Percentiles rank a stretch among this genome's conserved stretches.
These are phyloP conservation scores for Globisporangium nagaii DNA, from an alignment of 352 stramenopile genomes.

Conservation along the genomic window DNA sequence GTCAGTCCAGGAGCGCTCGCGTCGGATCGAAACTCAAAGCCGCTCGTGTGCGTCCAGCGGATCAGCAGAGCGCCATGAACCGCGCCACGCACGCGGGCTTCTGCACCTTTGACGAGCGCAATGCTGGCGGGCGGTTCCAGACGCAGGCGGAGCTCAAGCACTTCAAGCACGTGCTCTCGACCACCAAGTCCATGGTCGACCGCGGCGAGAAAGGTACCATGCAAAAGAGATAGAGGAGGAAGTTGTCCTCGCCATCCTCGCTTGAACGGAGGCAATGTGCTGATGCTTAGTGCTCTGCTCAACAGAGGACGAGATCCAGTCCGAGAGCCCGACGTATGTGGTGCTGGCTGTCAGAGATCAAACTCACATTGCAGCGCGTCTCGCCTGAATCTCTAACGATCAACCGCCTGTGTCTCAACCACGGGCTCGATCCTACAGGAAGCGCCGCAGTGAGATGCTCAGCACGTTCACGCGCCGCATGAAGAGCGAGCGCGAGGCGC, in stretches of 20 bases:
- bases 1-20: no score
- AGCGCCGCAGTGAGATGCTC: slow-evolving; percentile 39
- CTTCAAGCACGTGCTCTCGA: slow-evolving; percentile 66
- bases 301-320: slow-evolving; percentile 33
- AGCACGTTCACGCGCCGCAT: slow-evolving; percentile 56
- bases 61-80: slow-evolving; percentile 30
- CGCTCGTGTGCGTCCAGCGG: no score
- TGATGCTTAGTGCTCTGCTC: background rate
- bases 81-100: slow-evolving; percentile 59
- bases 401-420: background rate
- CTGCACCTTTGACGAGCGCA: slow-evolving; percentile 74
- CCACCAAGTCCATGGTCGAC: slow-evolving; percentile 44
- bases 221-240: no score
- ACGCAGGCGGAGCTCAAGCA: slow-evolving; percentile 68
- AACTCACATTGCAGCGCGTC: background rate
- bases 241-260: no score
- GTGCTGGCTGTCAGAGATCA: no score
- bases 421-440: slow-evolving; percentile 13
- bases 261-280: no score
- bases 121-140: slow-evolving; percentile 65
- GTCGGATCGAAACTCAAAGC: no score
- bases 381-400: background rate
- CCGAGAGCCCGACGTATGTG: slow-evolving; percentile 42
- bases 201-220: slow-evolving; percentile 43
- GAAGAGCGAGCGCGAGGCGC: slow-evolving; percentile 45